These are phyloP conservation scores for Tetracladium maxilliforme DNA, from an alignment of 2,329 filamentous ascomycete genomes.

Conservation along the genomic window DNA sequence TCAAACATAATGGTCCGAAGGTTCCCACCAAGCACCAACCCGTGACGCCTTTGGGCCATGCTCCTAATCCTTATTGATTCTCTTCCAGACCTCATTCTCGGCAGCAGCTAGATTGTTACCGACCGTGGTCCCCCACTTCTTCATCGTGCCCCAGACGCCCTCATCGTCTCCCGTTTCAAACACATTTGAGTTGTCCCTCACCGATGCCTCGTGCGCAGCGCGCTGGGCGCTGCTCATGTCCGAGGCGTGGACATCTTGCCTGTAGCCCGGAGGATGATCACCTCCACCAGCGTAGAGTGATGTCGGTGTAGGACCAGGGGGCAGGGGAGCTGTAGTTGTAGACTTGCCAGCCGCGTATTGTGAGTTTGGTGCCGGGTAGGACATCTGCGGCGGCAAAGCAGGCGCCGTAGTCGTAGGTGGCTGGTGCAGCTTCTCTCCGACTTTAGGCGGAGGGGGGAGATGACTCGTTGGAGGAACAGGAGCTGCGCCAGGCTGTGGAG, in stretches of 20 bases:
- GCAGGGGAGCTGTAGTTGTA: conserved; percentile 19
- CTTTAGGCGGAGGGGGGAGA: conserved; percentile 35
- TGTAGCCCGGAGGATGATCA: conserved; percentile 36
- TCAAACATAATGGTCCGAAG: no score
- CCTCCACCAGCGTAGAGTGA: neutral
- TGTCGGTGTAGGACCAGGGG: conserved; percentile 13
- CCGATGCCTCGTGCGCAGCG: conserved; percentile 8
- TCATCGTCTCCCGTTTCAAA: conserved; percentile 18
- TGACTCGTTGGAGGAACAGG: conserved; percentile 23
- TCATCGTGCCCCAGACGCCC: conserved; percentile 37
- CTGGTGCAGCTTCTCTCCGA: conserved; percentile 24
- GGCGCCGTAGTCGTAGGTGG: conserved; percentile 14
- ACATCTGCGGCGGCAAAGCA: conserved; percentile 32
- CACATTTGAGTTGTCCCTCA: conserved; percentile 1
- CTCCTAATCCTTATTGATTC: conserved; percentile 40
- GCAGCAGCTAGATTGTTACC: conserved; percentile 41
- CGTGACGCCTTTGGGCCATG: no score
- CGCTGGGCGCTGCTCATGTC: conserved; percentile 31
- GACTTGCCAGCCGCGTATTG: conserved; percentile 24
- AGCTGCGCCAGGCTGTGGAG: conserved; percentile 41
- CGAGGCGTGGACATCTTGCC: conserved; percentile 37
- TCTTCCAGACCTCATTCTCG: conserved; percentile 47
- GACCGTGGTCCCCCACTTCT: conserved; percentile 40
- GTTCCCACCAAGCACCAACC: no score
- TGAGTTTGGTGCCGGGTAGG: conserved; percentile 31